Evolutionary conservation across 2,329 filamentous ascomycete species (phyloP), one percentile per base, ranked within the genome.

Genomic region (Pleomassaria siparia): DNA sequence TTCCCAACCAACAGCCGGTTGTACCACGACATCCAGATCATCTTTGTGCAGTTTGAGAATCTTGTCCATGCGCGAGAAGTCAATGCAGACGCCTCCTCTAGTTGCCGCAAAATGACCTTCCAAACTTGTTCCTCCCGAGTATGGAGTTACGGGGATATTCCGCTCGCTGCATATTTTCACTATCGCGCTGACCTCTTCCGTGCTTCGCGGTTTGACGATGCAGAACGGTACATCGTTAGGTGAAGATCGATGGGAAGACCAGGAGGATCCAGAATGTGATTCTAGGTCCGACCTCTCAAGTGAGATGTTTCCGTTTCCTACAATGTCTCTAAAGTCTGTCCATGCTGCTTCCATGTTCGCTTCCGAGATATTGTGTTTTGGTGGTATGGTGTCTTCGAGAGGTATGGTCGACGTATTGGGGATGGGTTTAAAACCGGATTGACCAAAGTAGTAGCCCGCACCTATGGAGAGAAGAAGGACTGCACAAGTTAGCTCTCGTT

Each of bases 41-140:
- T 86, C 83, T 71, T 87, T 85, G 74, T 96, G 87, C 58, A 96
- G 73, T 28, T 79, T 75, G 26, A 96, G 54, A 43, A 96, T 85
- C 66, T 86, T 83, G 72, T 92, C 83, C 91, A 96, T 96, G 51
- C 86, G 81, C 42, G 80, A 80, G 69, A 96, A 95, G 71, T 96
- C 89, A 60, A 96, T 81, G 59, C 88, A 92, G 25, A 96, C 83
- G 16, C 91, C 91, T 47, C 89, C 87, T 56, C 85, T 77, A 13
- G 90, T 96, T 2, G 90, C 83, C 1, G 89, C 85, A 70, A 88
- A 95, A 70, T 96, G 89, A 1, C 91, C 91, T 72, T 96, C 91
- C 25, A 96, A 76, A 62, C 87, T 91, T 7, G 91, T 96, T 26
- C 91, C 91, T 35, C 91, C 91, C 47, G 86, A 90, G 73, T 91